Base-by-base conservation (phyloP, 2,329 filamentous ascomycete species). In the Fusarium sp. region DNA sequence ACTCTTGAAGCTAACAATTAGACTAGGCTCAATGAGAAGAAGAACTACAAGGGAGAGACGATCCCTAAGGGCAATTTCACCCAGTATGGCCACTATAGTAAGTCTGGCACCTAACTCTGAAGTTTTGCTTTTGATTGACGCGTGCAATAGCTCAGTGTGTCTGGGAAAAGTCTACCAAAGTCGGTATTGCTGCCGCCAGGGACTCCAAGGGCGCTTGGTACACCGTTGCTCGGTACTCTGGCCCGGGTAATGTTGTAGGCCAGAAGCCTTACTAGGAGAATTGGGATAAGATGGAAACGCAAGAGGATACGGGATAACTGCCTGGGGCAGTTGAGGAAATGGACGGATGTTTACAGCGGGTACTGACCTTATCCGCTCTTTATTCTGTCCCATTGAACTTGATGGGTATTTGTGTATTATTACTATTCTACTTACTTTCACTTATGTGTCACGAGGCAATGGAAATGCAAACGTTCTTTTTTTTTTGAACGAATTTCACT, bases 221-320 rank as follows among this genome's bases (percentile, higher is more conserved):
- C 53, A 75, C 75, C 1, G 78, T 79, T 25, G 78, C 71, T 20
- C 73, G 78, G 33, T 79, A 79, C 59, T 73, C 73, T 5, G 71
- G 72, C 4, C 68, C 78, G 0, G 78, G 78, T 7, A 79, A 79
- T 53, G 52, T 68, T n/a, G 64, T 61, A 32, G 76, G 76, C 9
- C 40, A 75, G 54, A 77, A 66, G 56, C 68, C 75, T 5, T 77
- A 76, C 49, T 76, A 56, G 47, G n/a, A 7, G 2, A 13, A 1
- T 0, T 22, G 27, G 17, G 2, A 5, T 2, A 2, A 1, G 3
- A 1, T 6, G 4, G 14, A 22, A 14, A 0, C 2, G n/a, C 7
- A 15, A 8, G 9, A 8, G 6, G 2, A 30, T 7, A 15, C 6
- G 6, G 3, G 7, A 25, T 7, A 30, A 6, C 9, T 54, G 35